Base-by-base conservation (phyloP, 169 alveolate genomes). In the Plasmodium malariae region DNA sequence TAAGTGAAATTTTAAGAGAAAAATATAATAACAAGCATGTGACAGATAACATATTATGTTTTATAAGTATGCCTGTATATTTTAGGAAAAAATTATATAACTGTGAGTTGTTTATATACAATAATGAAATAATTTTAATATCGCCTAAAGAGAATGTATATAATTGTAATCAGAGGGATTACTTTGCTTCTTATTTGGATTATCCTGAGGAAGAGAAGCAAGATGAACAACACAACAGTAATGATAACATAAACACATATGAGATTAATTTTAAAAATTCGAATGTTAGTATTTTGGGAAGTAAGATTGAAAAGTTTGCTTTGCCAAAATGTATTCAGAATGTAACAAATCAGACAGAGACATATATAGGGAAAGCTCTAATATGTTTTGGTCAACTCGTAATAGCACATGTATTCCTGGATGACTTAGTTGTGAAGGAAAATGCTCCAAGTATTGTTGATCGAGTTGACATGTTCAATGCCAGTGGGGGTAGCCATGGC, bases 11-110 rank as follows among this genome's bases (percentile, higher is more conserved):
- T 32, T 40, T 86, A 65, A 86, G 70, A 32, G 92, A 69, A 36
- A 68, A 86, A 57, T 40, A 72, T 43, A 37, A 45, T n/a, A 37
- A 45, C 28, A 37, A 49, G 2, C 9, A 62, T 32, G 21, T 86
- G 21, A 86, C 74, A 30, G 67, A 70, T 4, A 43, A 36, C 11
- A 86, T 86, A 12, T 62, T 86, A 72, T 86, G 92, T 36, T 86
- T 86, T 70, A 67, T 86, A 4, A 86, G 87, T 72, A 86, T 86
- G 92, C 92, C 92, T 11, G 74, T 86, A 24, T 86, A 68, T 86
- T 86, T 86, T 37, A 43, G 59, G 12, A 55, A 70, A 73, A 24
- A 86, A 21, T 49, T 86, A 11, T 86, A 86, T 65, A 86, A 26
- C 45, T 69, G 87, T 62, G 78, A 70, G 57, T 24, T 86, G 30